Percentiles rank a stretch among this genome's conserved stretches.
phyloP scores from a whole-genome alignment of 2,329 filamentous ascomycete species.

The Hymenoscyphus linearis region DNA sequence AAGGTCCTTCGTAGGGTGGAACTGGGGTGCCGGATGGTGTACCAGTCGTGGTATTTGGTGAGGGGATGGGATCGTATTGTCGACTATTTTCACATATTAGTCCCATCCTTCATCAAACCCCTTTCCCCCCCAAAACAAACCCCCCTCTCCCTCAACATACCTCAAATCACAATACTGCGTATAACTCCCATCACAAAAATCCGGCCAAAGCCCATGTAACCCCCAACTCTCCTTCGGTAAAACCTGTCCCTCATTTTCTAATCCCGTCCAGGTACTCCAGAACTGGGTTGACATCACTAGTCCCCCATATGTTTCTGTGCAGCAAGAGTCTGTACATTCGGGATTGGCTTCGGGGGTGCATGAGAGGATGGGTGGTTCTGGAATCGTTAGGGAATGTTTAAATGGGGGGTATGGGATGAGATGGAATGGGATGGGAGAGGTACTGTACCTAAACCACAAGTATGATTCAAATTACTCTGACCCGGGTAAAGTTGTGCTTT shows the following conservation, averaged over 20 bases:
- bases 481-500: slow-evolving; percentile 22
- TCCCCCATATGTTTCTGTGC: slow-evolving; percentile 59
- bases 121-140: not conserved
- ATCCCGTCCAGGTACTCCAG: slow-evolving; percentile 60
- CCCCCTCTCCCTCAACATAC: slow-evolving; percentile 20
- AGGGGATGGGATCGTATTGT: slow-evolving; percentile 58
- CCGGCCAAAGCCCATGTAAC: slow-evolving; percentile 38
- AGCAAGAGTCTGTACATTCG: slow-evolving; percentile 53
- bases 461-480: slow-evolving; percentile 27
- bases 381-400: too few species aligned
- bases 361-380: slow-evolving; percentile 36
- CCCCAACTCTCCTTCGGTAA: slow-evolving; percentile 54
- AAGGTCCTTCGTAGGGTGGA: slow-evolving; percentile 51
- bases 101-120: not conserved
- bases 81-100: slow-evolving; percentile 33
- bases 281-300: slow-evolving; percentile 58
- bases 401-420: not conserved
- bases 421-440: not conserved
- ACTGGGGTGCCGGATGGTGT: slow-evolving; percentile 48
- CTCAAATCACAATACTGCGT: slow-evolving; percentile 62
- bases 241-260: slow-evolving; percentile 51
- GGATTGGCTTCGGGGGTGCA: slow-evolving; percentile 43
- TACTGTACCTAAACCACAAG: slow-evolving; percentile 22
- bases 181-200: slow-evolving; percentile 51
- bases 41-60: slow-evolving; percentile 59